Evolutionary conservation across 1,139 yeast species (phyloP).

Genomic region (Saccharomyces hybrid): DNA sequence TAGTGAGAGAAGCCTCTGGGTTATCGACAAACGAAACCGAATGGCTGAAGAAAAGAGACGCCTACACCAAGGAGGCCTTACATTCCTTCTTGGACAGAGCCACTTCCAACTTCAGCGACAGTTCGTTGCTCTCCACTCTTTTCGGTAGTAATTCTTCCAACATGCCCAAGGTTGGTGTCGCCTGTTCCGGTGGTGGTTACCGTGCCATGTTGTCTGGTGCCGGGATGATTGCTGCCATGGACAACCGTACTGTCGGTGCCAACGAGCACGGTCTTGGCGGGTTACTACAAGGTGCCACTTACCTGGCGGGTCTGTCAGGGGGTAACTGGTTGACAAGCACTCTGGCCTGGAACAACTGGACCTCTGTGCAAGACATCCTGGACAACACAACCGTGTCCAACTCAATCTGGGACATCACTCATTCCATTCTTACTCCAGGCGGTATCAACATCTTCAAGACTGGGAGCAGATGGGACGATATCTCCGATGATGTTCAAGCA

Average conservation of each 20-base stretch:
- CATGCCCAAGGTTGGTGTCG: slow-evolving; percentile 47
- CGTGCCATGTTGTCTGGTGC: slow-evolving; percentile 85
- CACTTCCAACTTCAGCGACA: slow-evolving; percentile 42
- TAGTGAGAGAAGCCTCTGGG: slow-evolving; percentile 36
- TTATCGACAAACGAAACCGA: slow-evolving; percentile 29
- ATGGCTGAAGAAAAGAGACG: slow-evolving; percentile 42
- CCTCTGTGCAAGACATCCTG: slow-evolving; percentile 55
- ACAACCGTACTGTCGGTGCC: slow-evolving; percentile 56
- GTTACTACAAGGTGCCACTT: slow-evolving; percentile 61
- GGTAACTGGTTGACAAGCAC: slow-evolving; percentile 49
- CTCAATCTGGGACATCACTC: slow-evolving; percentile 55
- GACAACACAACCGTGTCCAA: slow-evolving; percentile 37
- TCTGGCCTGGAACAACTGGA: slow-evolving; percentile 72
- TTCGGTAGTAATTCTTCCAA: slow-evolving; percentile 4
- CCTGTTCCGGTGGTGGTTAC: slow-evolving; percentile 88
- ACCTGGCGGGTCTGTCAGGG: slow-evolving; percentile 56
- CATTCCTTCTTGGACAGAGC: slow-evolving; percentile 50
- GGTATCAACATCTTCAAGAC: slow-evolving; percentile 56
- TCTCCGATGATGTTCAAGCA: slow-evolving; percentile 12
- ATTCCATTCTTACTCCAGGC: slow-evolving; percentile 50
- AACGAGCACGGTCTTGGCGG: slow-evolving; percentile 67
- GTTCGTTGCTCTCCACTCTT: slow-evolving; percentile 16
- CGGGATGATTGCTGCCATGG: slow-evolving; percentile 72
- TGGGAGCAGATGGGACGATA: slow-evolving; percentile 41
- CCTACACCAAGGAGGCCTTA: slow-evolving; percentile 47